phyloP scores from a whole-genome alignment of 2,329 filamentous ascomycete species.

The Lachnellula subtilissima region DNA sequence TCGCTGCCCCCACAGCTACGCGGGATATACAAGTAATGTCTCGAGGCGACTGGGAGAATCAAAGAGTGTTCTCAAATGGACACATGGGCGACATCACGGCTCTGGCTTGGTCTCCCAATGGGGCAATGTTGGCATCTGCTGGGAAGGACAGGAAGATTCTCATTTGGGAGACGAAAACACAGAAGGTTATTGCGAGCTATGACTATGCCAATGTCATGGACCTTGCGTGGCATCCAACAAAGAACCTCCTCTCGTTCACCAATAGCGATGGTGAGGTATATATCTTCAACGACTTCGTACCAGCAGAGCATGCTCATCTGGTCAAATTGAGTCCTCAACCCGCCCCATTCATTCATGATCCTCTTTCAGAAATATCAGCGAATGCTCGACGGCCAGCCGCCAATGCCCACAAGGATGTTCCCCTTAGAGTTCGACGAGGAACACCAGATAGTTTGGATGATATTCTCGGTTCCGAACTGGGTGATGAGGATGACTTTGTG shows the following conservation, averaged over 20 bases:
- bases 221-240: conserved; percentile 82
- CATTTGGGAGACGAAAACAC: conserved; percentile 87
- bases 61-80: conserved; percentile 71
- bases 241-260: conserved; percentile 87
- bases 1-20: conserved; percentile 77
- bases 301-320: conserved; percentile 51
- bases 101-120: conserved; percentile 90
- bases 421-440: conserved; percentile 50
- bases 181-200: conserved; percentile 71
- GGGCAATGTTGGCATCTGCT: conserved; percentile 73
- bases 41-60: conserved; percentile 83
- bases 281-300: conserved; percentile 71
- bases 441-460: conserved; percentile 76
- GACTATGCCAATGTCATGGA: conserved; percentile 82
- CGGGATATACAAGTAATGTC: conserved; percentile 83
- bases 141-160: conserved; percentile 64
- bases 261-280: conserved; percentile 90
- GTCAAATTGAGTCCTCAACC: conserved; percentile 61
- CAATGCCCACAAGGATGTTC: conserved; percentile 50
- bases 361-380: conserved; percentile 62
- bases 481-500: conserved; percentile 70
- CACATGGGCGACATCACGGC: conserved; percentile 84
- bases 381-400: conserved; percentile 54
- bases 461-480: conserved; percentile 59
- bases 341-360: conserved; percentile 82